Evolutionary conservation across 352 stramenopile genomes (phyloP).

Genomic region (Phytophthora vignae): DNA sequence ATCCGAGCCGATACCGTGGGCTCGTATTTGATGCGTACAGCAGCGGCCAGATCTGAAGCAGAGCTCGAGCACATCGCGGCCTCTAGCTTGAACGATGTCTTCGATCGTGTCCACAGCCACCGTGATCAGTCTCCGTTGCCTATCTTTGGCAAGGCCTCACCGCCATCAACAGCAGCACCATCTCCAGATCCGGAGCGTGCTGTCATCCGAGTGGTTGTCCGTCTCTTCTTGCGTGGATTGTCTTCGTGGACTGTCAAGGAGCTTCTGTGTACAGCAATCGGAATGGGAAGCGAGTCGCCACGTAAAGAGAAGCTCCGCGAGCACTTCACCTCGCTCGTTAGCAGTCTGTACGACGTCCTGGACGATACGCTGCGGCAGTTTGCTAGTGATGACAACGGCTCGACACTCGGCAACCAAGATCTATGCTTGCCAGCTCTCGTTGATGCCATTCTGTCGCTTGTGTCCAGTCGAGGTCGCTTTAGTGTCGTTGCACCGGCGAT

Average conservation of each 20-base stretch:
- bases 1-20: neutral
- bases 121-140: neutral
- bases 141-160: neutral
- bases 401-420: neutral
- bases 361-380: neutral
- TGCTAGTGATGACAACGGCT: neutral
- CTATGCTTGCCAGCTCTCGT: neutral
- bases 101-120: neutral
- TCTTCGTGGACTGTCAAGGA: neutral
- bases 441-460: neutral
- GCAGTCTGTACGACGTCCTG: neutral
- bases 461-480: neutral
- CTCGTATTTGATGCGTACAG: neutral
- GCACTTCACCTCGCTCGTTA: neutral
- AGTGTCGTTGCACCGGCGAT: neutral
- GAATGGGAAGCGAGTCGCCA: neutral
- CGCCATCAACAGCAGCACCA: neutral
- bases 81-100: neutral
- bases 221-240: neutral
- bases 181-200: neutral
- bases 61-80: neutral
- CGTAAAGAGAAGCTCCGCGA: neutral
- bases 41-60: neutral
- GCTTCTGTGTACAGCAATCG: neutral
- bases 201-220: neutral